Evolutionary conservation across 129 eudicot species (phyloP).

Genomic region (Chrysanthemum seticuspe): DNA sequence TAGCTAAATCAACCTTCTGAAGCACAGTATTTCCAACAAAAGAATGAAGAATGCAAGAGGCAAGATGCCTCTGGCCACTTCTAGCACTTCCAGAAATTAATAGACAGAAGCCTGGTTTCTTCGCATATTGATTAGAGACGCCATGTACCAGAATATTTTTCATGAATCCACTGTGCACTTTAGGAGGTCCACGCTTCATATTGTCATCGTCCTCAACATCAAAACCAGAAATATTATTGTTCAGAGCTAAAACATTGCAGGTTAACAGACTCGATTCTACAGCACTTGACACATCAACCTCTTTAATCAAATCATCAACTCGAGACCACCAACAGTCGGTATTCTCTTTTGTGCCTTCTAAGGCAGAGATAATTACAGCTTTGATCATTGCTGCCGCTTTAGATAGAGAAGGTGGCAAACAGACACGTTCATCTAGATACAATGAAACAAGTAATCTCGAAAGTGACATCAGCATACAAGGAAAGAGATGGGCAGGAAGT

Average conservation of each 20-base stretch:
- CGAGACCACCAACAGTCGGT: constrained; percentile 68
- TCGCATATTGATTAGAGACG: constrained; percentile 29
- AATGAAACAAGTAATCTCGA: constrained; percentile 55
- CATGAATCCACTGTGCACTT: constrained; percentile 32
- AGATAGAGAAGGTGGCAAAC: constrained; percentile 63
- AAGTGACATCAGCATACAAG: constrained; percentile 72
- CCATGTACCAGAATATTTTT: constrained; percentile 42
- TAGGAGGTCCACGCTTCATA: constrained; percentile 20
- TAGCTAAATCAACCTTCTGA: constrained; percentile 91
- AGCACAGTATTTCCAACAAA: constrained; percentile 74
- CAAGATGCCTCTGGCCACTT: constrained; percentile 91
- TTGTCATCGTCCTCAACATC: constrained; percentile 42
- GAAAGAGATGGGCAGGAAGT: constrained; percentile 60
- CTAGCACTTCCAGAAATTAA: constrained; percentile 76
- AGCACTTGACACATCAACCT: constrained; percentile 52
- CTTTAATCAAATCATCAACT: constrained; percentile 56
- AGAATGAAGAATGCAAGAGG: constrained; percentile 83
- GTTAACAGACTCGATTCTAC: constrained; percentile 50
- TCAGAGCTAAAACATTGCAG: constrained; percentile 49
- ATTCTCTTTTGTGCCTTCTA: constrained; percentile 51
- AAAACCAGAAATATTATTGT: constrained; percentile 29
- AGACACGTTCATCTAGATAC: constrained; percentile 68
- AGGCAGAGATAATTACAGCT: constrained; percentile 51
- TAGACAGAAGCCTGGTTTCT: constrained; percentile 66
- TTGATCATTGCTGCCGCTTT: constrained; percentile 54